Evolutionary conservation across 2,329 filamentous ascomycete species (phyloP), one percentile per base, ranked within the genome.

Genomic region (Ophiostoma ips): DNA sequence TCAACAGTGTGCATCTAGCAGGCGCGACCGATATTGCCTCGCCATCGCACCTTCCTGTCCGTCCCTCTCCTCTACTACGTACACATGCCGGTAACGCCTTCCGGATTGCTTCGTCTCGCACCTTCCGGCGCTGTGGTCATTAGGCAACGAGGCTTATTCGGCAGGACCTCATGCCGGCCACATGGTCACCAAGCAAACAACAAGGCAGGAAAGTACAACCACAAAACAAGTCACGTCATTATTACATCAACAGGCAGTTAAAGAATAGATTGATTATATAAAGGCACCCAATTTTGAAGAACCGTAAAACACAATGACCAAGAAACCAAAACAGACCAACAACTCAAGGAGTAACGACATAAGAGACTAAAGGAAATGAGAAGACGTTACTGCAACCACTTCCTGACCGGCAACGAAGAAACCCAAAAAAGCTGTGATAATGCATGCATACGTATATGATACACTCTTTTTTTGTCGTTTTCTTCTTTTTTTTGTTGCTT

Each of bases 221-320:
- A 35, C 4, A 9, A 37, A 10, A 11, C 18, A 21, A n/a, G 10
- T 15, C 3, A 41, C 13, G 21, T 8, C 21, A 41, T 9, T 10
- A 5, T 13, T 13, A 16, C 5, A 37, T 35, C 18, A 44, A 11
- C n/a, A 43, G 31, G 43, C 4, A 34, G 21, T 11, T 10, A 30
- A 21, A 38, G 44, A 28, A 40, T 19, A 24, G 7, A 30, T 43
- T 43, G 15, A 43, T 43, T 43, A 43, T 28, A 43, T 41, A 30
- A 28, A 15, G 15, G 15, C n/a, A n/a, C 44, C 49, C 44, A 43
- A 43, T 36, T 51, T 51, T 51, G 31, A 21, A 43, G 15, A 51
- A 47, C 49, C 49, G 45, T 51, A 51, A n/a, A 44, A 44, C 33
- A 47, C 35, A 37, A 38, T 40, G 41, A 50, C 41, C 43, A 50